These are phyloP conservation scores for Zea mays DNA, from an alignment of 176 grass and related monocot species.

Conservation along the genomic window Zm-B73-REFERENCE-NAM-5.0 NC_050097.1:210375501-210376000, in stretches of 20 bases:
- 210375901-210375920: not conserved
- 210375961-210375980: no score
- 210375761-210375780: not conserved
- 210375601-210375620: not conserved
- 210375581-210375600: not conserved
- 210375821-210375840: not conserved
- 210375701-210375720: not conserved
- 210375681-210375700: not conserved
- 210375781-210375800: not conserved
- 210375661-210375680: not conserved
- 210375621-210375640: not conserved
- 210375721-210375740: not conserved
- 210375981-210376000: not conserved
- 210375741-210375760: not conserved
- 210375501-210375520: not conserved
- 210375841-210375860: not conserved
- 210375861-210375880: constrained; percentile 1
- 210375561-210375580: not conserved
- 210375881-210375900: not conserved
- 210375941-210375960: no score
- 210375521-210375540: not conserved
- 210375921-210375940: no score
- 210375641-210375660: not conserved
- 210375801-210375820: not conserved
- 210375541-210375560: not conserved